Evolutionary conservation across 176 grass and related monocot genomes (phyloP).

Genomic region (Zea luxurians): DNA sequence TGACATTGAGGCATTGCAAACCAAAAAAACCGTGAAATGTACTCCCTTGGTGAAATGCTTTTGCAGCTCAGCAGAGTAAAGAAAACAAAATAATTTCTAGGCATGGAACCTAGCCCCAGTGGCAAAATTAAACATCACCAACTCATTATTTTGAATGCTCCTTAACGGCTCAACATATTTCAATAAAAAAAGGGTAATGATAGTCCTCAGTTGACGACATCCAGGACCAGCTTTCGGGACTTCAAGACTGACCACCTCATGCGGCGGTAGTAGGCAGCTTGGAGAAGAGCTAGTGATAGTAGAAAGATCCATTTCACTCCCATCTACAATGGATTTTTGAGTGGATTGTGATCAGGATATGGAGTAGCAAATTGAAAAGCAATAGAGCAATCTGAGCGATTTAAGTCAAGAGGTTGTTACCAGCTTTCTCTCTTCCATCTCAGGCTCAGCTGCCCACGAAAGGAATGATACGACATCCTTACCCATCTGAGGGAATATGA

Average conservation of each 20-base stretch:
- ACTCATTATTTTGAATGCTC: slow-evolving; percentile 62
- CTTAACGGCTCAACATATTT: slow-evolving; percentile 24
- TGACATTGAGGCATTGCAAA: slow-evolving; percentile 30
- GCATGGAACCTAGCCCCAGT: slow-evolving; percentile 43
- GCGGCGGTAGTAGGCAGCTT: slow-evolving; percentile 96
- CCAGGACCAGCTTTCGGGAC: slow-evolving; percentile 86
- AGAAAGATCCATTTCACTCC: slow-evolving; percentile 99
- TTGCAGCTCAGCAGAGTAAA: slow-evolving; percentile 24
- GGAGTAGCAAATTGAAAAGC: slow-evolving; percentile 4
- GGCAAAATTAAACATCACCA: slow-evolving; percentile 60
- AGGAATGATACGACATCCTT: slow-evolving; percentile 95
- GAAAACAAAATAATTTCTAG: slow-evolving; percentile 44
- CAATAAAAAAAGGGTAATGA: slow-evolving; percentile 30
- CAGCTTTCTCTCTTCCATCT: slow-evolving; percentile 99
- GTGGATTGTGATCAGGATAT: slow-evolving; percentile 6
- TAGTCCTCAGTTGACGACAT: slow-evolving; percentile 80
- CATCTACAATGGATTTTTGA: slow-evolving; percentile 49
- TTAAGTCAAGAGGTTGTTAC: slow-evolving; percentile 42
- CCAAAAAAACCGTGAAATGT: slow-evolving; percentile 24
- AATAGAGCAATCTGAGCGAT: background rate
- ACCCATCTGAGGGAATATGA: slow-evolving; percentile 73
- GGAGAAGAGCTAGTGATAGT: slow-evolving; percentile 89
- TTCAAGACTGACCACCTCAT: slow-evolving; percentile 94
- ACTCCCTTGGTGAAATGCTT: slow-evolving; percentile 40
- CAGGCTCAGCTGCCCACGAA: slow-evolving; percentile 96